phyloP scores from a whole-genome alignment of 305 asterid species.

The Stenogyne calaminthoides region DNA sequence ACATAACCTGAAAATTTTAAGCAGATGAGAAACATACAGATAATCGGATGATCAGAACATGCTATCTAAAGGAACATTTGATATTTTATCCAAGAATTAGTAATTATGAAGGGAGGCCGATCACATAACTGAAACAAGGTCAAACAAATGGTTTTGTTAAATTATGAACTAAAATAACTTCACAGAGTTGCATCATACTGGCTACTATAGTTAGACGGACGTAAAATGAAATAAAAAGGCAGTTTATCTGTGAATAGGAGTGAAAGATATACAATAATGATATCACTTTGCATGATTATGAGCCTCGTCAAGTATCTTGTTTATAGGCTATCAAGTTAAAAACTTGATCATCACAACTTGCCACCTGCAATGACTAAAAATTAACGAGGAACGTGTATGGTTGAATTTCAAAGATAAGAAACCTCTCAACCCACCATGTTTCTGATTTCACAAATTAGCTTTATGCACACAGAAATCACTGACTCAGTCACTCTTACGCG shows the following conservation, averaged over 20 bases:
- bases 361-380: not conserved
- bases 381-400: not conserved
- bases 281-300: not conserved
- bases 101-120: too few species aligned
- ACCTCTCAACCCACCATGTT: too few species aligned
- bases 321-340: not conserved
- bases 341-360: not conserved
- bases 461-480: too few species aligned
- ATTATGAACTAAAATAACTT: not conserved
- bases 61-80: too few species aligned
- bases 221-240: not conserved
- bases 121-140: not conserved
- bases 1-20: slow-evolving; percentile 47
- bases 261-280: not conserved
- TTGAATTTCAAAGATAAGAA: not conserved
- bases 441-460: not conserved
- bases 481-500: too few species aligned
- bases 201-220: not conserved
- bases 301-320: not conserved
- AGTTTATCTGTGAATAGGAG: not conserved
- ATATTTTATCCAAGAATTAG: not conserved
- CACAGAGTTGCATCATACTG: not conserved
- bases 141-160: not conserved
- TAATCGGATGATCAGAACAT: too few species aligned
- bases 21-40: not conserved